Conservation (phyloP, 305 asterid species). For the Withania somnifera region DNA sequence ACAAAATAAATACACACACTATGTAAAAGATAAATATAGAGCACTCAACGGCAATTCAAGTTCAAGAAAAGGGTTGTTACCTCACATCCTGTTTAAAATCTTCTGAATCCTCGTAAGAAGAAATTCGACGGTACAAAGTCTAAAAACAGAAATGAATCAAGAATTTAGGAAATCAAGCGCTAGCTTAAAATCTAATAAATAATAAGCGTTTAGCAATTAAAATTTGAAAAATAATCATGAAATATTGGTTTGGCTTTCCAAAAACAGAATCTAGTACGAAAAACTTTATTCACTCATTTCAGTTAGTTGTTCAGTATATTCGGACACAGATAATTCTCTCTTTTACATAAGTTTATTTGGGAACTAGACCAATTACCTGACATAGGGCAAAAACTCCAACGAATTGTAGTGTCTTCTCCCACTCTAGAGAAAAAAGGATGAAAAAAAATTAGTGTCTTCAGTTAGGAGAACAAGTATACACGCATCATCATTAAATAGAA, state of each 20-base stretch:
- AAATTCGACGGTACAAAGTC: slow-evolving; percentile 52
- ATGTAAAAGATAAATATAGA: background rate
- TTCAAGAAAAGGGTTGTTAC: slow-evolving; percentile 23
- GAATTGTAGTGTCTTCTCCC: slow-evolving; percentile 73
- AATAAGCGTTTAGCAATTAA: background rate
- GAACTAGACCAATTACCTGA: slow-evolving; percentile 35
- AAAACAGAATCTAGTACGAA: background rate
- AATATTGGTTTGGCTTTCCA: background rate
- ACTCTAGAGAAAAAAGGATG: slow-evolving; percentile 44
- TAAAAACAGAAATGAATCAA: slow-evolving; percentile 17
- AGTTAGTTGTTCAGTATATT: background rate
- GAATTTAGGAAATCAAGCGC: background rate
- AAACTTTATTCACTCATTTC: background rate
- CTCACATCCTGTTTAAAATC: slow-evolving; percentile 66
- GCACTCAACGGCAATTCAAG: background rate
- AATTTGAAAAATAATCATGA: background rate
- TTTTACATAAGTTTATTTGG: slow-evolving; percentile 1
- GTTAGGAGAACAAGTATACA: background rate
- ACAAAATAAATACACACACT: background rate
- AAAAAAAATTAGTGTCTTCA: background rate
- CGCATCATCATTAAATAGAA: background rate
- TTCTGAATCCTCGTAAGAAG: slow-evolving; percentile 57
- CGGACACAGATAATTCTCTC: background rate
- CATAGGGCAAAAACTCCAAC: slow-evolving; percentile 54
- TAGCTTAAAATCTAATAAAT: background rate